A percentile compares a stretch with the other conserved stretches of the same genome.
Evolutionary conservation across 208 protist genomes (phyloP).

Genomic region (Vickermania ingenoplastis): DNA sequence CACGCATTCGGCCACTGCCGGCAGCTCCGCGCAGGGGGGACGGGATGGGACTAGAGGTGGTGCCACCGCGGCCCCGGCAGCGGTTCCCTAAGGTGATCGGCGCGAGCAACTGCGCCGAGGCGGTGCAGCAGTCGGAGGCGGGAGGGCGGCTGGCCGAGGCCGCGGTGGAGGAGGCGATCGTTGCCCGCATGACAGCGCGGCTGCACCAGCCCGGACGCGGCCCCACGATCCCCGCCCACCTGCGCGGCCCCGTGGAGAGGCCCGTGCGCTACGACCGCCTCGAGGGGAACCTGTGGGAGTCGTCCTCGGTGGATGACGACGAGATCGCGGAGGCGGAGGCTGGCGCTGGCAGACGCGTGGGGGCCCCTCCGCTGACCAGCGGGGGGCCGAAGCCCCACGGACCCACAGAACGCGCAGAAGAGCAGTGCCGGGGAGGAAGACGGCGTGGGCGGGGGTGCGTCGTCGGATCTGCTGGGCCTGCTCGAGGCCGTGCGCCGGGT

Average conservation of each 20-base stretch:
- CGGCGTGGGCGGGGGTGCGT: no score
- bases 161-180: background rate
- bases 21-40: no score
- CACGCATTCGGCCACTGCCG: no score
- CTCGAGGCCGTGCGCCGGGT: background rate
- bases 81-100: no score
- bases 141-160: no score
- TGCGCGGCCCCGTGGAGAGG: constrained; percentile 20
- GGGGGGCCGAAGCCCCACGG: background rate
- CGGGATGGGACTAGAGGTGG: no score
- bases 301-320: constrained; percentile 26
- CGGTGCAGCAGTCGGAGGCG: no score
- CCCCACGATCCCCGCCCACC: constrained; percentile 13
- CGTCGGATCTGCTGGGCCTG: background rate
- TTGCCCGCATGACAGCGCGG: constrained; percentile 7
- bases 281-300: constrained; percentile 35
- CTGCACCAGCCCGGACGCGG: constrained; percentile 8
- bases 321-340: constrained; percentile 11
- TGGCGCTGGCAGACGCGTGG: constrained; percentile 7
- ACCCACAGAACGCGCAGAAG: no score
- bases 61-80: no score
- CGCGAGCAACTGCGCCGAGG: no score
- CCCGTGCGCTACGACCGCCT: constrained; percentile 20
- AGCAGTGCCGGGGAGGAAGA: no score
- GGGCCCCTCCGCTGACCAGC: background rate